These are phyloP conservation scores for Marchantia polymorpha DNA, from an alignment of 225 moss, liverwort and hornwort genomes.

Conservation along the genomic window DNA sequence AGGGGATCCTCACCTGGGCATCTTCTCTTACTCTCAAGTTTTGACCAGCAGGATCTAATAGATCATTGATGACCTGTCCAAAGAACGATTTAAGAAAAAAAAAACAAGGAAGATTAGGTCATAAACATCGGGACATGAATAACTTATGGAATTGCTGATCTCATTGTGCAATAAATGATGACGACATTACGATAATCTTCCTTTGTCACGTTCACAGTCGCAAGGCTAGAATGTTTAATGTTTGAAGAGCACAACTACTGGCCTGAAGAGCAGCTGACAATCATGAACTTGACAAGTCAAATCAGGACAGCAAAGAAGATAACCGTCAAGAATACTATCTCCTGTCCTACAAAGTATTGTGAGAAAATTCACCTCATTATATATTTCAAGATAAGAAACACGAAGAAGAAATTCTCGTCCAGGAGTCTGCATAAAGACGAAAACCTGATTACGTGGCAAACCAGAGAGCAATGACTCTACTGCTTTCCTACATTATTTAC, in stretches of 20 bases:
- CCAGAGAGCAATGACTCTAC: not conserved
- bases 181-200: not conserved
- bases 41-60: constrained; percentile 88
- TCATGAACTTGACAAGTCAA: too few species aligned
- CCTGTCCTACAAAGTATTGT: not conserved
- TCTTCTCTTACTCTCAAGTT: constrained; percentile 95
- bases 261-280: too few species aligned
- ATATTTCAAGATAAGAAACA: constrained; percentile 97
- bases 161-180: not conserved
- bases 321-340: not conserved
- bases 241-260: too few species aligned
- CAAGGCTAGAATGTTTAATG: too few species aligned
- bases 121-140: not conserved
- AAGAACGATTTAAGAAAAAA: not conserved
- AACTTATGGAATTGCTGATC: not conserved
- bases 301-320: too few species aligned
- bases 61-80: constrained; percentile 87
- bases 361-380: constrained; percentile 71
- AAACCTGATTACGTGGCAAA: not conserved
- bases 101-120: not conserved
- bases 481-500: not conserved
- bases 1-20: constrained; percentile 55
- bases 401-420: constrained; percentile 89
- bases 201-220: not conserved
- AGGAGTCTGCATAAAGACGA: constrained; percentile 66